Conservation (phyloP, 2,329 filamentous ascomycete genomes). For the Talaromyces rugulosus region DNA sequence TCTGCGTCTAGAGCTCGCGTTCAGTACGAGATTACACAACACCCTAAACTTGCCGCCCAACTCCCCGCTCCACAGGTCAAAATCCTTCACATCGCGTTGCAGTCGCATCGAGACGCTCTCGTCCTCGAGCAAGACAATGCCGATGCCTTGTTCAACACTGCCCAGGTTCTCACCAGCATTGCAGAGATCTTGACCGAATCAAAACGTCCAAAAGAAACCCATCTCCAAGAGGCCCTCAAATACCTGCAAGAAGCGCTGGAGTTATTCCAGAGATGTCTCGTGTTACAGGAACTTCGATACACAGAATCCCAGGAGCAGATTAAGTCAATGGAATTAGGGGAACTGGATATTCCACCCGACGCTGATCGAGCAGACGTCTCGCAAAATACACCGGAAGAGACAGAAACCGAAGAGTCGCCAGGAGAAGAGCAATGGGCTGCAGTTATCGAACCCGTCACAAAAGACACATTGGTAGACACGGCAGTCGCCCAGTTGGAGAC, state of each 20-base stretch:
- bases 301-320: conserved; percentile 43
- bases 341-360: conserved; percentile 15
- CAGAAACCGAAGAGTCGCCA: conserved; percentile 24
- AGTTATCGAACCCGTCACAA: conserved; percentile 63
- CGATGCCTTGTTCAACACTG: conserved; percentile 68
- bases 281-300: conserved; percentile 49
- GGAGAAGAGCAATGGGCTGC: conserved; percentile 60
- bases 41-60: conserved; percentile 57
- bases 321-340: conserved; percentile 31
- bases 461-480: conserved; percentile 63
- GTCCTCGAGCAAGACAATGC: conserved; percentile 58
- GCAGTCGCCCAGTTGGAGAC: conserved; percentile 60
- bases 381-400: conserved; percentile 8
- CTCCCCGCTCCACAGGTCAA: conserved; percentile 52
- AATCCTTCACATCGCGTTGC: conserved; percentile 57
- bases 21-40: conserved; percentile 65
- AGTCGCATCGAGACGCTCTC: conserved; percentile 61
- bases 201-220: conserved; percentile 40
- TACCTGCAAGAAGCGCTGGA: conserved; percentile 59
- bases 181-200: conserved; percentile 57
- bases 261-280: conserved; percentile 55
- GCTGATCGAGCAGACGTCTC: conserved; percentile 11
- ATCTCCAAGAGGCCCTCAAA: conserved; percentile 45
- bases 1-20: conserved; percentile 54
- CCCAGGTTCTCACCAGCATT: conserved; percentile 63